These are phyloP conservation scores for Aspergillus clavatus DNA, from an alignment of 2,329 filamentous ascomycete species.

Conservation along the genomic window DNA sequence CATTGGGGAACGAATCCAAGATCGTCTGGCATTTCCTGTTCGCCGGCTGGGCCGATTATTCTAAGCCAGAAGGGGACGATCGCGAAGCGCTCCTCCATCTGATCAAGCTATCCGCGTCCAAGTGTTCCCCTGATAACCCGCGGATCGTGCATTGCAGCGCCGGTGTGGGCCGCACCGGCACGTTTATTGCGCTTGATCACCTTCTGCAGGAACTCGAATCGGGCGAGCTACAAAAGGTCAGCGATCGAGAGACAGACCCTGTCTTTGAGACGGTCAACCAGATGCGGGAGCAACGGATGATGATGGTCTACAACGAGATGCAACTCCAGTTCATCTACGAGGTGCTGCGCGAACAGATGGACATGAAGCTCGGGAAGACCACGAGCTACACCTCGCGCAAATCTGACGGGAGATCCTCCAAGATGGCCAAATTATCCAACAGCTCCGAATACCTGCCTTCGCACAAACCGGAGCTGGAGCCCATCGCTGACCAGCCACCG, in stretches of 20 bases:
- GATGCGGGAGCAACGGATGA: slow-evolving; percentile 80
- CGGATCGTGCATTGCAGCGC: slow-evolving; percentile 85
- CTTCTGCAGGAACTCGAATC: slow-evolving; percentile 75
- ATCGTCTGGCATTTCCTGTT: slow-evolving; percentile 81
- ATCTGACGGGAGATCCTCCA: slow-evolving; percentile 30
- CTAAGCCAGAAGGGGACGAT: slow-evolving; percentile 61
- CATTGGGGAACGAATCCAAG: slow-evolving; percentile 50
- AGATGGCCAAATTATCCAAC: slow-evolving; percentile 31
- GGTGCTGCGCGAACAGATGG: slow-evolving; percentile 61
- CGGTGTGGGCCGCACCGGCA: slow-evolving; percentile 88
- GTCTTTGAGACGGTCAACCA: slow-evolving; percentile 74
- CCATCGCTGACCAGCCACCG: slow-evolving; percentile 17
- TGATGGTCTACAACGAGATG: slow-evolving; percentile 87
- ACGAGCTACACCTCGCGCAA: slow-evolving; percentile 16
- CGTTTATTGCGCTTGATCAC: slow-evolving; percentile 94
- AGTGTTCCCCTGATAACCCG: slow-evolving; percentile 56
- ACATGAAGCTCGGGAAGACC: slow-evolving; percentile 30
- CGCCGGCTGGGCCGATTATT: slow-evolving; percentile 84
- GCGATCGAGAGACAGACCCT: slow-evolving; percentile 55
- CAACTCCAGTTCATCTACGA: slow-evolving; percentile 89
- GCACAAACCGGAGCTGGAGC: slow-evolving; percentile 36
- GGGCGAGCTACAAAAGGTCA: slow-evolving; percentile 56
- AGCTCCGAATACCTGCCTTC: slow-evolving; percentile 26
- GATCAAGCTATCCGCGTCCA: slow-evolving; percentile 45
- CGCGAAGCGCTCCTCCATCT: slow-evolving; percentile 49